phyloP scores from a whole-genome alignment of 1,139 yeast species.

The Petasospora fabianii region DNA sequence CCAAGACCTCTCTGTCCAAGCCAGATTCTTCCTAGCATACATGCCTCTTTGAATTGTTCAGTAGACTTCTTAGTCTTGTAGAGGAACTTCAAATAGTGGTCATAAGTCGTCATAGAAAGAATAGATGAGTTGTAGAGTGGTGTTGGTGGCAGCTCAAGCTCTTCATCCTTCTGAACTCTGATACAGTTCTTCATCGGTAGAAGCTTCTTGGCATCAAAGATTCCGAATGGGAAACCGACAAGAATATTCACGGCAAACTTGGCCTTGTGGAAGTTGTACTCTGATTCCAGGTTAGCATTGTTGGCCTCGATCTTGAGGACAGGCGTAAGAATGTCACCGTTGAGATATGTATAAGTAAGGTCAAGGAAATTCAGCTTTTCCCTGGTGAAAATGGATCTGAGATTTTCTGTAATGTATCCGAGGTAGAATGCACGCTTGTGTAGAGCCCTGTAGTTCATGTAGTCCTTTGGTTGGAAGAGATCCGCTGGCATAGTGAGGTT shows the following conservation, averaged over 20 bases:
- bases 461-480: conserved; percentile 82
- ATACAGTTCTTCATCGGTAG: conserved; percentile 77
- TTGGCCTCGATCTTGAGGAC: conserved; percentile 48
- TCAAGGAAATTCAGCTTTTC: conserved; percentile 46
- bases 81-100: conserved; percentile 66
- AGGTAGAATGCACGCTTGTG: conserved; percentile 87
- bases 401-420: conserved; percentile 67
- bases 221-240: conserved; percentile 66
- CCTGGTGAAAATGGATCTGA: conserved; percentile 51
- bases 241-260: conserved; percentile 69
- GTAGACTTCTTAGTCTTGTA: conserved; percentile 74
- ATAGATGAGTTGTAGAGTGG: conserved; percentile 83
- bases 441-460: conserved; percentile 81
- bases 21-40: conserved; percentile 86
- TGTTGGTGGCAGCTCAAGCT: conserved; percentile 61
- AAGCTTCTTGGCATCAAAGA: conserved; percentile 72
- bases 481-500: conserved; percentile 75
- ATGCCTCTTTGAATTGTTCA: conserved; percentile 85
- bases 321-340: conserved; percentile 67
- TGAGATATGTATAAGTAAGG: conserved; percentile 58
- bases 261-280: conserved; percentile 57
- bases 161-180: conserved; percentile 52
- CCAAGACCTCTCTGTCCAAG: conserved; percentile 78
- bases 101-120: conserved; percentile 63
- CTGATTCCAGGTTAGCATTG: conserved; percentile 31